Evolutionary conservation across 2,329 filamentous ascomycete species (phyloP), one percentile per base, ranked within the genome.

Genomic region (Fusarium longipes): DNA sequence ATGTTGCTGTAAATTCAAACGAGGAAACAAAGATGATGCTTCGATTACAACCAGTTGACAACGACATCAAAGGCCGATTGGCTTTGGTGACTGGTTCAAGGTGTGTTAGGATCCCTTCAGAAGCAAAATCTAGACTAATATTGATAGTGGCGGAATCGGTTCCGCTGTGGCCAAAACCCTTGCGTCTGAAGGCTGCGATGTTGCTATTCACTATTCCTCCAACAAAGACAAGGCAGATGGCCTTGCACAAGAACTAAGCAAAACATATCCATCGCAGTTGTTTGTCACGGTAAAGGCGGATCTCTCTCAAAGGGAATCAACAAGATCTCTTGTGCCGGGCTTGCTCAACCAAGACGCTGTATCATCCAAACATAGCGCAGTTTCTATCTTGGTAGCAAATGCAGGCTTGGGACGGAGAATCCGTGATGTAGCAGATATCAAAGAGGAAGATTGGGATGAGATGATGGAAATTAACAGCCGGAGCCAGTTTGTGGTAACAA

Each of bases 401-500:
- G 76, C 76, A 4, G 77, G 77, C 0, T 12, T 77, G 0, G 77
- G 76, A 3, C 71, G 69, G n/a, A 73, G 77, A 3, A 77, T 79
- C 30, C 74, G 77, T 1, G 75, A 79, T 54, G 65, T 76, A 24
- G 51, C 60, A 4, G 70, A 79, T 20, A 78, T 79, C 25, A 57
- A 55, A 32, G 77, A 78, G 32, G 76, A 76, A 4, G 76, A 78
- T 38, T 79, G 77, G 77, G 77, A 79, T 60, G 70, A 76, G 43
- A 70, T 78, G 58, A 74, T 78, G 67, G 76, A 78, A 30, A 68
- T 78, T 27, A 77, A 78, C 56, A 44, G 73, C 1, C 67, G 76
- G 15, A 77, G 76, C 54, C 76, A 78, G 44, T 78, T 78, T 44
- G 75, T 77, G 6, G 72, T 78, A 3, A 75, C 75, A 4, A 77